Percentiles rank a stretch among this genome's conserved stretches.
Conservation (phyloP, 176 grass and related monocot genomes). For the Bolboschoenus planiculmis region DNA sequence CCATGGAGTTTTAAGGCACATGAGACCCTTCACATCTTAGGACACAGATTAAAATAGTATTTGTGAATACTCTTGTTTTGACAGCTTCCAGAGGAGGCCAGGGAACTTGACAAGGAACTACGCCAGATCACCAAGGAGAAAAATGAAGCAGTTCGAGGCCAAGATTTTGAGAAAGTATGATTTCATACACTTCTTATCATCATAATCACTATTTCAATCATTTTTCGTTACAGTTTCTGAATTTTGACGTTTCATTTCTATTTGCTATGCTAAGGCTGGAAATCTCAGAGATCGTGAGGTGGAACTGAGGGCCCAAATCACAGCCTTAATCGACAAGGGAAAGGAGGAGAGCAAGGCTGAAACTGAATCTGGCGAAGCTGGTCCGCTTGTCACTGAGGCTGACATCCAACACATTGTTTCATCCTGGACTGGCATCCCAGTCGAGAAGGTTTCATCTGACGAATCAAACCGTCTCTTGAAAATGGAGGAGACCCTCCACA, state of each 20-base stretch:
- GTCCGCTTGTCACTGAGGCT: conserved; percentile 76
- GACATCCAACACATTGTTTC: conserved; percentile 97
- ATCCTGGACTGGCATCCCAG: conserved; percentile 91
- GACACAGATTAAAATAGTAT: background rate
- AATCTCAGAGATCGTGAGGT: conserved; percentile 73
- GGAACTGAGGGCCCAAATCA: conserved; percentile 82
- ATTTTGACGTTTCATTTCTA: background rate
- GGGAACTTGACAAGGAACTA: conserved; percentile 96
- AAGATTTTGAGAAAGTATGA: conserved; percentile 99
- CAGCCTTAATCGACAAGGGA: conserved; percentile 72
- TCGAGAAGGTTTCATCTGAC: conserved; percentile 90
- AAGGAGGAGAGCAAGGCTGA: conserved; percentile 92
- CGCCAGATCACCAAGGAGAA: conserved; percentile 94
- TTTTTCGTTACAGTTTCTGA: background rate
- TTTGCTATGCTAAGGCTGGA: conserved; percentile 46
- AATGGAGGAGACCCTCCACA: conserved; percentile 94
- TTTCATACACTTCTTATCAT: background rate
- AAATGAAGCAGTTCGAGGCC: conserved; percentile 81
- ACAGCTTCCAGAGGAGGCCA: conserved; percentile 95
- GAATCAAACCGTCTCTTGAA: conserved; percentile 91
- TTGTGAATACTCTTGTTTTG: background rate
- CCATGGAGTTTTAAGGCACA: background rate
- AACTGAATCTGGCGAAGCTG: conserved; percentile 66
- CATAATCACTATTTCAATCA: background rate
- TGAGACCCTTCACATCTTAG: background rate